phyloP scores from a whole-genome alignment of 2,329 filamentous ascomycete genomes.

The Chrysoporthe cubensis region DNA sequence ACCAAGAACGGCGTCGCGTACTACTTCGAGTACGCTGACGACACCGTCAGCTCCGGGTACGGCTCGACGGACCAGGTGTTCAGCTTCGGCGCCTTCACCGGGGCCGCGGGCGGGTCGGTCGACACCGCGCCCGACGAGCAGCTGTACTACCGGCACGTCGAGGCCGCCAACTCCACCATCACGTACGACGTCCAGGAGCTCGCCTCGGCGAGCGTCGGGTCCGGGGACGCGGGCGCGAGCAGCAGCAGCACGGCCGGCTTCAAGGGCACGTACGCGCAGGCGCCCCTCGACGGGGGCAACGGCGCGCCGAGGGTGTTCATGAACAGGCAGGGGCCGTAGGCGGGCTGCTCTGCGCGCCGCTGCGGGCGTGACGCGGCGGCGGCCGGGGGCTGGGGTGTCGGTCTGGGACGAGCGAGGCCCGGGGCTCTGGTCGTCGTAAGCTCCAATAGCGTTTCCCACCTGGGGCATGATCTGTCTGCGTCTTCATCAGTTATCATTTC shows the following conservation, averaged over 20 bases:
- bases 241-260: constrained; percentile 10
- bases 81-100: constrained; percentile 51
- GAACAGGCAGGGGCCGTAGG: constrained; percentile 28
- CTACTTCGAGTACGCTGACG: constrained; percentile 54
- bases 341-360: not conserved
- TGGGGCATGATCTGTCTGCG: not conserved
- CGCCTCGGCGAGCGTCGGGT: constrained; percentile 30
- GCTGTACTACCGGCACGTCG: constrained; percentile 62
- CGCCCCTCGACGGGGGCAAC: constrained; percentile 23
- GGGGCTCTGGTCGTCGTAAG: not conserved
- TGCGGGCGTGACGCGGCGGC: not conserved
- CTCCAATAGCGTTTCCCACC: not conserved
- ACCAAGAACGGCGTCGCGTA: constrained; percentile 60
- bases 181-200: constrained; percentile 51
- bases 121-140: constrained; percentile 38
- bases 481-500: not conserved
- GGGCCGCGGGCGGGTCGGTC: constrained; percentile 27
- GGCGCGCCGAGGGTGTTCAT: constrained; percentile 32
- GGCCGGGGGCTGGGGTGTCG: not conserved
- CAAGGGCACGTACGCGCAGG: constrained; percentile 25
- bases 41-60: constrained; percentile 52
- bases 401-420: not conserved
- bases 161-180: constrained; percentile 58
- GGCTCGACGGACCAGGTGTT: constrained; percentile 63
- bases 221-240: constrained; percentile 10